Percentiles rank a stretch among this genome's conserved stretches.
phyloP scores from a whole-genome alignment of 306 rosid genomes.

The Trichosanthes cucumerina region DNA sequence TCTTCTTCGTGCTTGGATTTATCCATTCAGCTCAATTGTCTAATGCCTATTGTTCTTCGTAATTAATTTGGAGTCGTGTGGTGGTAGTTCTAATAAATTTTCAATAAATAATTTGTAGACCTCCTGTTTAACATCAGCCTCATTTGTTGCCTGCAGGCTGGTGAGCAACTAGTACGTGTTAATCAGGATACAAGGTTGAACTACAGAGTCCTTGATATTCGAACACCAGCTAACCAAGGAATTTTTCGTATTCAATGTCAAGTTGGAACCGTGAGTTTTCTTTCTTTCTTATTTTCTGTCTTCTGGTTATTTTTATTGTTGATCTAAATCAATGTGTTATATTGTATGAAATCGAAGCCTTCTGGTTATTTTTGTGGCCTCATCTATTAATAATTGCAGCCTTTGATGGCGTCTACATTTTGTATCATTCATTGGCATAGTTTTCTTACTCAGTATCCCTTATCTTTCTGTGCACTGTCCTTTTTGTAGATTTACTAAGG shows the following conservation, averaged over 20 bases:
- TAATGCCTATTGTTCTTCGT: background rate
- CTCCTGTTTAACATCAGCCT: background rate
- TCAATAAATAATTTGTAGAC: background rate
- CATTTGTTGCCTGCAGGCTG: constrained; percentile 42
- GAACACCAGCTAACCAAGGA: constrained; percentile 79
- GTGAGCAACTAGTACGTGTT: constrained; percentile 71
- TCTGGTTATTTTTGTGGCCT: background rate
- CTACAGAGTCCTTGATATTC: constrained; percentile 53
- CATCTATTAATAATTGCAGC: background rate
- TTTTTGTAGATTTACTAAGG: background rate
- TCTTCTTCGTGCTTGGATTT: constrained; percentile 4
- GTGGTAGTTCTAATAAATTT: background rate
- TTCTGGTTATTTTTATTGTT: background rate
- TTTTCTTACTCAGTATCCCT: background rate
- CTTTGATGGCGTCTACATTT: background rate
- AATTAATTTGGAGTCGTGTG: background rate
- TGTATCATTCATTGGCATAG: background rate
- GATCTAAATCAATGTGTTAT: background rate
- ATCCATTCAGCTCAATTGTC: background rate
- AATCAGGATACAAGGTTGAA: constrained; percentile 87
- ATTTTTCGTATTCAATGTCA: constrained; percentile 62
- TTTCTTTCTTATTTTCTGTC: background rate
- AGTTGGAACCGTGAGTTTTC: constrained; percentile 40
- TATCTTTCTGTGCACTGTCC: background rate
- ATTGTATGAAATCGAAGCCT: background rate